Conservation (phyloP, 345 rosid genomes). For the Rubroshorea leprosula region DNA sequence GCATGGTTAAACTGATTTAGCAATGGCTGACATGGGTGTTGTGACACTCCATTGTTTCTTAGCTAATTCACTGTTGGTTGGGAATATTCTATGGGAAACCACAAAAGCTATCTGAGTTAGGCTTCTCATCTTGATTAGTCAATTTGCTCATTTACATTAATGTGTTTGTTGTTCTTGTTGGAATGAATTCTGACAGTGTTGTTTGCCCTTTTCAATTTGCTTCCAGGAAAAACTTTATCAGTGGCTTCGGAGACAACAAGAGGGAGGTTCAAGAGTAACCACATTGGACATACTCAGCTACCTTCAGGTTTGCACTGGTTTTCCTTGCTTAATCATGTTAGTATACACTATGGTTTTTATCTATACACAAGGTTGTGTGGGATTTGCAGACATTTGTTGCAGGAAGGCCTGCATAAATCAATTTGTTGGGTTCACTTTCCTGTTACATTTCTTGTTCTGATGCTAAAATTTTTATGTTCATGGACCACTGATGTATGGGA, state of each 20-base stretch:
- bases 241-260: constrained; percentile 83
- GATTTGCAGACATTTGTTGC: no score
- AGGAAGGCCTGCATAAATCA: no score
- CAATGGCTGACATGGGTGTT: neutral
- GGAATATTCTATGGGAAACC: neutral
- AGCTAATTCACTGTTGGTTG: neutral
- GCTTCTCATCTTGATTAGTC: neutral
- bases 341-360: neutral
- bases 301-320: constrained; percentile 48
- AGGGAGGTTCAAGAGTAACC: constrained; percentile 72
- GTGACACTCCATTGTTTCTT: no score
- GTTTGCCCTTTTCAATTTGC: constrained; percentile 6
- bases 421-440: neutral
- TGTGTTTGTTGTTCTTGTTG: constrained; percentile 7
- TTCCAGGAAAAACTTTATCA: constrained; percentile 81
- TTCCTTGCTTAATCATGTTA: neutral
- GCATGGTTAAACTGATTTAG: neutral
- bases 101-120: neutral
- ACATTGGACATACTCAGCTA: constrained; percentile 57
- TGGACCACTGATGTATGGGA: neutral
- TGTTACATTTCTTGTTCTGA: neutral
- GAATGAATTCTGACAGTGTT: neutral
- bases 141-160: constrained; percentile 2
- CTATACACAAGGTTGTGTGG: no score
- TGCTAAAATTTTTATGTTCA: neutral